Base-by-base conservation (phyloP, 768 basidiomycete genomes). In the Sarcomyxa edulis region DNA sequence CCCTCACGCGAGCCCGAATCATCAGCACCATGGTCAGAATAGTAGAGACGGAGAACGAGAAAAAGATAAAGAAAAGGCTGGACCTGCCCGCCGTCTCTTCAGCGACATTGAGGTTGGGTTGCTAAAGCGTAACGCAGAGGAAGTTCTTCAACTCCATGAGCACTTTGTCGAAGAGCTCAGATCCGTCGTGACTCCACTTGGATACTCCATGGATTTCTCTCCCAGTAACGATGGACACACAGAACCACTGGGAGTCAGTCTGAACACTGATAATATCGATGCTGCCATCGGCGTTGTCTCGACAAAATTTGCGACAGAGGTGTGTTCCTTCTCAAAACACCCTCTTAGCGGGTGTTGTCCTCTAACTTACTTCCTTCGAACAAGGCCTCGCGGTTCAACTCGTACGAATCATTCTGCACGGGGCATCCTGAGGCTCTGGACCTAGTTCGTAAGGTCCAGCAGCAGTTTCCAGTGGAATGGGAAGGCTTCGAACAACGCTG, bases 391-490 rank as follows among this genome's bases (percentile, higher is more conserved):
- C 64, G 70, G 25, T 95, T 95, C 48, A 69, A 74, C 40, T 69
- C 78, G 2, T 99, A 99, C 62, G 78, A 92, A 55, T 61, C 72
- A 9, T 97, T 92, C 52, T 98, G 95, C 54, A 77, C 89, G 0
- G 82, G 82, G 0, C 94, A 97, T 52, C 74, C 78, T 35, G 84
- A 87, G 48, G 93, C 92, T 0, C 66, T 85, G 40, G 78, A 85
- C 45, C 56, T 90, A 16, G 66, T 95, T 0, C 78, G 84, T 42
- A 74, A 72, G 35, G 70, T 81, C 14, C 74, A 78, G 26, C 66
- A 75, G 24, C 78, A 78, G 37, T 69, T 78, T 45, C 70, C 79
- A 2, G 42, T 67, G 0, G 90, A 94, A 53, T 94, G 93, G 83
- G 83, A 85, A 15, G 69, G 74, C 7, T 96, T 83, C 50, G 94